Conservation (phyloP, 2,329 filamentous ascomycete genomes). For the Sarocladium strictum region DNA sequence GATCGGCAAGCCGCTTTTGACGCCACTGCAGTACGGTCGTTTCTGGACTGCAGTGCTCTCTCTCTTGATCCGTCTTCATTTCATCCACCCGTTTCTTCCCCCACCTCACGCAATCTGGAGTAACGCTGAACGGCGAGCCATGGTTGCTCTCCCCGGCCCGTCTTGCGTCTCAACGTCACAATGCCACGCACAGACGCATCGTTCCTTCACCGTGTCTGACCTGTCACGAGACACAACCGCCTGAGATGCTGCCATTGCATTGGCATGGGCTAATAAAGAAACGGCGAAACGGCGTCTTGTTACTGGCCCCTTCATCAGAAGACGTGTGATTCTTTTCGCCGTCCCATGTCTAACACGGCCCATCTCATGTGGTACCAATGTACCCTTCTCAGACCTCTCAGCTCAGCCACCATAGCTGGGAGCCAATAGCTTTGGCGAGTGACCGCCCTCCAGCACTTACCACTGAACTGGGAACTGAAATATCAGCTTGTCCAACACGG, state of each 20-base stretch:
- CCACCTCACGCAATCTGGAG: background rate
- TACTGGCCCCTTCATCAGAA: too few relatives aligned
- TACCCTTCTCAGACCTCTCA: background rate
- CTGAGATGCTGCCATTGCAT: background rate
- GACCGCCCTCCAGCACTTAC: too few relatives aligned
- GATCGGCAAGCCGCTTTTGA: background rate
- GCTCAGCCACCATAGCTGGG: background rate
- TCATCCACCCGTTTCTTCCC: too few relatives aligned
- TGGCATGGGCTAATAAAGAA: background rate
- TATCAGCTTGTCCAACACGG: too few relatives aligned
- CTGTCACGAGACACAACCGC: background rate
- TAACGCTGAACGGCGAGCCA: background rate
- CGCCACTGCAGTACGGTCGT: background rate
- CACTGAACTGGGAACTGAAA: too few relatives aligned
- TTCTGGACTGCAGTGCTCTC: background rate
- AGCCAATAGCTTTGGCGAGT: too few relatives aligned
- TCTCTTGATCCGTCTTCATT: background rate
- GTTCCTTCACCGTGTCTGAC: constrained; percentile 1
- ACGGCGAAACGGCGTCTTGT: background rate
- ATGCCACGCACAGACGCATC: background rate
- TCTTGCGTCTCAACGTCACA: background rate
- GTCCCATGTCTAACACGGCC: too few relatives aligned
- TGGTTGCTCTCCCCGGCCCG: background rate
- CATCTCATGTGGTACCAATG: too few relatives aligned
- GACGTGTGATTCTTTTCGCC: too few relatives aligned